Percentiles rank a stretch among this genome's conserved stretches.
Conservation (phyloP, 1,284 basidiomycete genomes). For the Porodaedalea pini region DNA sequence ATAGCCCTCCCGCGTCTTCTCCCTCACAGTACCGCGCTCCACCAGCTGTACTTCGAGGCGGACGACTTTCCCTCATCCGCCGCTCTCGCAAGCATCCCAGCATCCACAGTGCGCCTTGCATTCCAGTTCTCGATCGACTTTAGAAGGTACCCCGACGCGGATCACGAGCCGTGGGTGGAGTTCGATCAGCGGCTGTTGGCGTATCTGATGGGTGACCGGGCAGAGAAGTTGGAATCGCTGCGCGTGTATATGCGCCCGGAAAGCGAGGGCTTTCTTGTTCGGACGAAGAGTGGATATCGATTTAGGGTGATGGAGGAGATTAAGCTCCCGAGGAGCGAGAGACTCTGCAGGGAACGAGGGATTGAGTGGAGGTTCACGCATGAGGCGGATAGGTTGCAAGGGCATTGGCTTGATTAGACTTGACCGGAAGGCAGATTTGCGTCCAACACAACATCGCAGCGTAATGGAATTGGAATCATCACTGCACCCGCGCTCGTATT, state of each 20-base stretch:
- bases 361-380: neutral
- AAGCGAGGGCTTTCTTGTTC: neutral
- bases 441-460: no score
- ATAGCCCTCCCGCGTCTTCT: neutral
- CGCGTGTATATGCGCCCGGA: neutral
- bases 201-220: neutral
- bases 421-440: no score
- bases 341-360: neutral
- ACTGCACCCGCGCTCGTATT: no score
- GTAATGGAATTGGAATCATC: no score
- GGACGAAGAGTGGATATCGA: neutral
- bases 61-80: neutral
- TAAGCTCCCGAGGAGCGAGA: neutral
- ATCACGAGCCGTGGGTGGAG: neutral
- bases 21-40: neutral
- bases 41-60: neutral
- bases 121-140: neutral
- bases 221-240: neutral
- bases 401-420: neutral
- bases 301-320: conserved; percentile 3
- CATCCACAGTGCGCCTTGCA: neutral
- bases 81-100: neutral
- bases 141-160: neutral
- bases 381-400: neutral
- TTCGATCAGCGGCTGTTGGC: neutral